phyloP scores from a whole-genome alignment of 2,329 filamentous ascomycete species.

The Cladosporium sp. region DNA sequence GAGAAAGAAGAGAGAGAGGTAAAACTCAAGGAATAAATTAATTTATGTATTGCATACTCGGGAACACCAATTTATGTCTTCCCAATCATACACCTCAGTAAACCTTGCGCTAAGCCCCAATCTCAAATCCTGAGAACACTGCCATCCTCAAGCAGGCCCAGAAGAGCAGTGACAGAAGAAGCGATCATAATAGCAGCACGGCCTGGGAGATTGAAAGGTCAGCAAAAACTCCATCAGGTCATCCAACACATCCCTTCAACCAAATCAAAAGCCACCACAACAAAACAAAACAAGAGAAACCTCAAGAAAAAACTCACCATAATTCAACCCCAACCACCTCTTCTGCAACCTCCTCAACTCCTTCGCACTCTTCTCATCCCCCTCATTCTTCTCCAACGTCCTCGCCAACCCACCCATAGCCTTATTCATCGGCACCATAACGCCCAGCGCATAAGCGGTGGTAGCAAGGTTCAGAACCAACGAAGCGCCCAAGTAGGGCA shows the following conservation, averaged over 20 bases:
- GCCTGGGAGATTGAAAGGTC: too few relatives aligned
- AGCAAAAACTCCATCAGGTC: neutral
- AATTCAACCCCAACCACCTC: constrained; percentile 26
- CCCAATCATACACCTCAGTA: too few relatives aligned
- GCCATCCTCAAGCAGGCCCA: constrained; percentile 12
- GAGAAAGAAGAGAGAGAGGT: too few relatives aligned
- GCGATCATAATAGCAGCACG: constrained; percentile 24
- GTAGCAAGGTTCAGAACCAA: constrained; percentile 24
- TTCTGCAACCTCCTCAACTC: constrained; percentile 24
- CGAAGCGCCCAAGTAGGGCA: constrained; percentile 21
- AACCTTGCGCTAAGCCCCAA: too few relatives aligned
- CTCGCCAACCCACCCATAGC: constrained; percentile 23
- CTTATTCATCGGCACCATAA: constrained; percentile 31
- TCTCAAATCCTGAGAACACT: constrained; percentile 6
- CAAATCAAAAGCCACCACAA: too few relatives aligned
- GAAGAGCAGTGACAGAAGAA: constrained; percentile 11
- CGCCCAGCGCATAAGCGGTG: constrained; percentile 26
- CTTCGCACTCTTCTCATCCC: constrained; percentile 24
- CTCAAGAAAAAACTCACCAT: constrained; percentile 24
- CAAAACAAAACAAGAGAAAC: neutral
- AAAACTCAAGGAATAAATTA: too few relatives aligned
- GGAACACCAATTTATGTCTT: neutral
- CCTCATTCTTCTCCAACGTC: constrained; percentile 21
- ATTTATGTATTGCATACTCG: too few relatives aligned
- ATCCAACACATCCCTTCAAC: too few relatives aligned